A percentile compares a stretch with the other conserved stretches of the same genome.
phyloP scores from a whole-genome alignment of 805 yeast species.

The Pichia cephalocereana region DNA sequence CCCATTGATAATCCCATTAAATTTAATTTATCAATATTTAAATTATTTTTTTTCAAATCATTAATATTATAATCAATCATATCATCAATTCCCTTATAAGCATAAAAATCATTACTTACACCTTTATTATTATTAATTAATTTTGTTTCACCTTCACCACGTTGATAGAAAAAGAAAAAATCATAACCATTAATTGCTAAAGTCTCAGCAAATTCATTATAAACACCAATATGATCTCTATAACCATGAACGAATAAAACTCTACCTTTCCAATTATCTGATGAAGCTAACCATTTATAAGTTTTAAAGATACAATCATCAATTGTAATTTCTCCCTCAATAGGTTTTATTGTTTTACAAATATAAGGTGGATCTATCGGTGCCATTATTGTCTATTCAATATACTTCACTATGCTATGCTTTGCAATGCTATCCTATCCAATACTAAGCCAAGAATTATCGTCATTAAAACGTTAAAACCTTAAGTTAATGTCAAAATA shows the following conservation, averaged over 20 bases:
- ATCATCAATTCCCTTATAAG: slow-evolving; percentile 51
- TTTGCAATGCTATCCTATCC: too few relatives aligned
- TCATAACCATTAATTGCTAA: slow-evolving; percentile 54
- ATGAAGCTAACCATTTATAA: neutral
- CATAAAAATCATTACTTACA: slow-evolving; percentile 43
- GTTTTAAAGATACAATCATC: slow-evolving; percentile 16
- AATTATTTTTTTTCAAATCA: slow-evolving; percentile 18
- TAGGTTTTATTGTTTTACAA: slow-evolving; percentile 6
- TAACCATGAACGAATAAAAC: slow-evolving; percentile 64
- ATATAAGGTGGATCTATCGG: slow-evolving; percentile 4
- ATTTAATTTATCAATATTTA: slow-evolving; percentile 31
- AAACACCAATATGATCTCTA: slow-evolving; percentile 45
- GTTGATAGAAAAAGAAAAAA: slow-evolving; percentile 59
- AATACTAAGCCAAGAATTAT: too few relatives aligned
- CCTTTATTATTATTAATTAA: slow-evolving; percentile 42
- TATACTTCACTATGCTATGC: too few relatives aligned
- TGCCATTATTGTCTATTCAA: neutral
- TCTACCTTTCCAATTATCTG: slow-evolving; percentile 36
- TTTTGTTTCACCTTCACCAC: slow-evolving; percentile 66
- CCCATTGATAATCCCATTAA: slow-evolving; percentile 77
- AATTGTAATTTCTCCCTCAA: slow-evolving; percentile 5
- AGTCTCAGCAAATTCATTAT: slow-evolving; percentile 44
- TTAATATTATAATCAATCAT: slow-evolving; percentile 39
- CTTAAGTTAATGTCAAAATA: too few relatives aligned
- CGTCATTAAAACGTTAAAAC: too few relatives aligned